Evolutionary conservation across 1,284 basidiomycete genomes (phyloP).

Genomic region (Moesziomyces parantarcticus): DNA sequence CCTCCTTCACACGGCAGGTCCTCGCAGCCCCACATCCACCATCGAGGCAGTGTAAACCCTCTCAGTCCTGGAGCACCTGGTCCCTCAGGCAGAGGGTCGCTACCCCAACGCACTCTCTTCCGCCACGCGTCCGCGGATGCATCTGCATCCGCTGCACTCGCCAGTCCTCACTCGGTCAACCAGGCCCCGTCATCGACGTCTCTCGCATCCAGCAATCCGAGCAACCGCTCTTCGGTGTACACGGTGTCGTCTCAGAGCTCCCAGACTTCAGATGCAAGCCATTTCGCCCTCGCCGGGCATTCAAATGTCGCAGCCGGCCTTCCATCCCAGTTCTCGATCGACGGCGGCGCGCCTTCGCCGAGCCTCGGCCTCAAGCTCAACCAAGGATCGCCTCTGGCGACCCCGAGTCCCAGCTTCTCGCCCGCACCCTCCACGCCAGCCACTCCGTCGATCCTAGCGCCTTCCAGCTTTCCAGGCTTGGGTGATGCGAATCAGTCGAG

Average conservation of each 20-base stretch:
- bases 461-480: conserved; percentile 3
- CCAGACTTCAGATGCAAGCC: conserved; percentile 47
- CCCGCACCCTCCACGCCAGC: conserved; percentile 14
- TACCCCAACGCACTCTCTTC: conserved; percentile 33
- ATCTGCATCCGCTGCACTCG: conserved; percentile 11
- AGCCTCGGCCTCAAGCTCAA: conserved; percentile 3
- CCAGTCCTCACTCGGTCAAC: conserved; percentile 16
- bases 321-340: conserved; percentile 24
- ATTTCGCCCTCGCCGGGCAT: conserved; percentile 24
- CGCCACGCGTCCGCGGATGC: conserved; percentile 39
- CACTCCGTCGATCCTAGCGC: conserved; percentile 27
- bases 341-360: conserved; percentile 19
- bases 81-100: not conserved
- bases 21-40: conserved; percentile 31
- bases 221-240: conserved; percentile 61
- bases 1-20: conserved; percentile 16
- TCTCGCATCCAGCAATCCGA: conserved; percentile 48
- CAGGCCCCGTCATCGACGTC: conserved; percentile 31
- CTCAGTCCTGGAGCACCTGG: conserved; percentile 8
- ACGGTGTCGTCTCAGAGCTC: conserved; percentile 61
- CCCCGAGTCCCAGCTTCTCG: conserved; percentile 11
- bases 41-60: conserved; percentile 13
- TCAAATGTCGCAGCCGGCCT: conserved; percentile 9
- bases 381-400: conserved; percentile 2
- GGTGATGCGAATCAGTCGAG: conserved; percentile 7